These are phyloP conservation scores for Hypoxylon trugodes DNA, from an alignment of 495 filamentous ascomycete genomes.

Conservation along the genomic window DNA sequence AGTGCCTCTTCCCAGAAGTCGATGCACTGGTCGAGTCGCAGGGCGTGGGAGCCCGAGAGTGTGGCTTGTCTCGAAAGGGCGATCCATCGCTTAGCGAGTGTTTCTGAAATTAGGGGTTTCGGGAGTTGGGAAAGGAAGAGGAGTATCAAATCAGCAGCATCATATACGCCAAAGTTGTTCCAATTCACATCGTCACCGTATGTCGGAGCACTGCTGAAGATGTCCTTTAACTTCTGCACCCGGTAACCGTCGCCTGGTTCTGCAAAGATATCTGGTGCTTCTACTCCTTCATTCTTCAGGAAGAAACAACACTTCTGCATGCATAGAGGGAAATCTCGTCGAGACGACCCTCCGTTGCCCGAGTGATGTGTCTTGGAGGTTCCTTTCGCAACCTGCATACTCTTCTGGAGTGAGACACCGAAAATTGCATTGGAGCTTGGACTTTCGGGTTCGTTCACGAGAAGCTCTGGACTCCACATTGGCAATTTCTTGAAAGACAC, in stretches of 20 bases:
- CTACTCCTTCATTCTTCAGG: conserved; percentile 48
- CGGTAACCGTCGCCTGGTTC: conserved; percentile 45
- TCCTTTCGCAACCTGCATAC: conserved; percentile 52
- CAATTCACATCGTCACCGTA: conserved; percentile 53
- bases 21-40: conserved; percentile 52
- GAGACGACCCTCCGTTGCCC: conserved; percentile 47
- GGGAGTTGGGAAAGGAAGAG: conserved; percentile 52
- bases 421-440: conserved; percentile 44
- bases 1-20: conserved; percentile 60
- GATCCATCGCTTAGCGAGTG: conserved; percentile 51
- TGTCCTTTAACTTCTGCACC: conserved; percentile 45
- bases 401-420: conserved; percentile 47
- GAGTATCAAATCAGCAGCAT: conserved; percentile 52
- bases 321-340: conserved; percentile 52
- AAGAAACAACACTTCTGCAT: conserved; percentile 55
- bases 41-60: conserved; percentile 40
- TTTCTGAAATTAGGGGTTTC: conserved; percentile 48
- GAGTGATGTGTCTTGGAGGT: conserved; percentile 49
- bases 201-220: conserved; percentile 47
- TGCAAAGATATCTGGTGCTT: conserved; percentile 50
- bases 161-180: conserved; percentile 49
- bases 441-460: conserved; percentile 22
- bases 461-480: conserved; percentile 29
- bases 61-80: conserved; percentile 50
- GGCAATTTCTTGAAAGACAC: conserved; percentile 44